These are phyloP conservation scores for Leucoagaricus sp. DNA, from an alignment of 1,284 basidiomycete genomes.

Conservation along the genomic window DNA sequence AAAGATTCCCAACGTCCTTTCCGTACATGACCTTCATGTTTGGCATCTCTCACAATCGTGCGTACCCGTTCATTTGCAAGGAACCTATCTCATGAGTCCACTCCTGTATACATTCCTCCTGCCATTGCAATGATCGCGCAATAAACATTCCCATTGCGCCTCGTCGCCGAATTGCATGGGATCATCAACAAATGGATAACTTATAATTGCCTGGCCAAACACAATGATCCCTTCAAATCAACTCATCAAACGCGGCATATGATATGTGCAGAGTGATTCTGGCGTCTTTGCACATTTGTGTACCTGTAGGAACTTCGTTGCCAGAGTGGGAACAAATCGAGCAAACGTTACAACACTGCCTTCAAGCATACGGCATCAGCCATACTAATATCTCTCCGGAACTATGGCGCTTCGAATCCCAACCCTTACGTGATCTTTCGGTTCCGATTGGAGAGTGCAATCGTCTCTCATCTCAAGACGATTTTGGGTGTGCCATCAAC, in stretches of 20 bases:
- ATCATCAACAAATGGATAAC: neutral
- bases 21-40: conserved; percentile 50
- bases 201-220: neutral
- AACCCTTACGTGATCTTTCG: conserved; percentile 26
- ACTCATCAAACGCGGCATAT: neutral
- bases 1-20: conserved; percentile 44
- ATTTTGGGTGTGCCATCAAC: conserved; percentile 42
- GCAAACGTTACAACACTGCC: conserved; percentile 44
- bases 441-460: conserved; percentile 32
- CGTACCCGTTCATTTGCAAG: conserved; percentile 18
- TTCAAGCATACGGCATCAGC: conserved; percentile 46
- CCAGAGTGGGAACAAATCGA: conserved; percentile 49
- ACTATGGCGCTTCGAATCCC: conserved; percentile 31
- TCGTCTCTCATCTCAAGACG: conserved; percentile 34
- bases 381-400: conserved; percentile 54
- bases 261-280: conserved; percentile 39
- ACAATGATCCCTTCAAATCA: neutral
- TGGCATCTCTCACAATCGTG: conserved; percentile 53
- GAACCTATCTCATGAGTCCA: conserved; percentile 1
- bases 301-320: conserved; percentile 40
- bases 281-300: conserved; percentile 49
- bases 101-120: conserved; percentile 5
- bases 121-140: neutral
- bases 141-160: no score
- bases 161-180: no score